Base-by-base conservation (phyloP, 2,329 filamentous ascomycete genomes). In the Claviceps monticola region DNA sequence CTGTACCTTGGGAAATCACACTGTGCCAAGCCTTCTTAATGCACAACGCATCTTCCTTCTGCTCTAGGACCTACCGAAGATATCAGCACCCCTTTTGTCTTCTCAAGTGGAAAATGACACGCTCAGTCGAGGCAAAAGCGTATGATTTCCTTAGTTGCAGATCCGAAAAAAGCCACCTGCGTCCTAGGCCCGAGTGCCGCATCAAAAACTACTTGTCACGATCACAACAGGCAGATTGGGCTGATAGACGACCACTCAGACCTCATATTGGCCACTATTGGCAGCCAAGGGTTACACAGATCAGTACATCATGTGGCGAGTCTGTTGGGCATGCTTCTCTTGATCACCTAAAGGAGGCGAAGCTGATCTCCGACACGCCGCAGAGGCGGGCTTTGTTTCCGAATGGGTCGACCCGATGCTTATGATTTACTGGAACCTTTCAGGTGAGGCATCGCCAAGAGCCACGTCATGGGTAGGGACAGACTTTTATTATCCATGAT, bases 251-350 rank as follows among this genome's bases (percentile, higher is more conserved):
- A 50, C 46, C 17, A 48, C 42, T 13, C 41, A 26, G 19, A 53
- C 36, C n/a, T 41, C 44, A 48, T 45, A 29, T 29, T 48, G 49
- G 45, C 44, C 19, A 47, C 51, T 53, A 50, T 46, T 43, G 50
- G 47, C 47, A 46, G 36, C 50, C 38, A 45, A 38, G 38, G 52
- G 55, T 57, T 55, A 55, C 54, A 57, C 56, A 34, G 48, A 51
- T 51, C 39, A 55, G 44, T 52, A 46, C n/a, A 49, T 37, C 51
- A 50, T 50, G 51, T 56, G 52, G 46, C 50, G 47, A 44, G 9
- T 34, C 41, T 29, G 21, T 26, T 48, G 37, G 47, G 23, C 43
- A 41, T 54, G 29, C 45, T 6, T 46, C 23, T 50, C 16, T 45
- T 8, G 13, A 39, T 36, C 26, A 43, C 19, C 9, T 17, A 34